Base-by-base conservation (phyloP, 129 eudicot genomes). In the Arctium lappa region DNA sequence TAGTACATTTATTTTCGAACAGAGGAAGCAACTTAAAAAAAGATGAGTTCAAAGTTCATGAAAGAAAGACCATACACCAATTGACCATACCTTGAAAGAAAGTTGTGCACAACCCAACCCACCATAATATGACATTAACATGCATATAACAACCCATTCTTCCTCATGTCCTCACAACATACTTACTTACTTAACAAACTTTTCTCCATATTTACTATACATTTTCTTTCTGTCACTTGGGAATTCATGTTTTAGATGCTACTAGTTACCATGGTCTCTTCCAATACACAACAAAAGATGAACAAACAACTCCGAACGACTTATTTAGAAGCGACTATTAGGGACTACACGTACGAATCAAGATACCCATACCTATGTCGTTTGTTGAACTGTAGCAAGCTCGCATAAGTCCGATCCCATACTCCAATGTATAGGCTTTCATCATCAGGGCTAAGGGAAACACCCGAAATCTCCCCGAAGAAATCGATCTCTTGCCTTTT, bases 381-480 rank as follows among this genome's bases (percentile, higher is more conserved):
- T 72, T 89, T 76, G 71, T 88, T 87, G 74, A 86, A 94, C 86
- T 92, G 92, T 27, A 94, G 77, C 87, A 94, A 79, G 88, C 98
- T 94, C 0, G 91, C 98, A 27, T 92, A 92, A 34, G 97, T 94
- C 73, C 98, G 84, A 73, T 94, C 98, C 96, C 97, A 94, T 11
- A 94, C 82, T 9, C 98, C 98, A 38, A 94, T 70, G 22, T 80
- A 92, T 6, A 94, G 89, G 3, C 91, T 88, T 78, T 92, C 97
- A 18, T 86, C 89, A 39, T 92, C 97, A 22, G 97, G 97, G 53
- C 98, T 94, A 29, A 94, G 80, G 48, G 92, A 90, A 16, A 92
- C 92, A 4, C 98, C 96, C 27, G 97, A 86, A 18, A 92, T 87
- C 84, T 94, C 98, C 31, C 98, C 98, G 80, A 94, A 94, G 90